These are phyloP conservation scores for Trypethelium eluteriae DNA, from an alignment of 495 filamentous ascomycete genomes.

Conservation along the genomic window DNA sequence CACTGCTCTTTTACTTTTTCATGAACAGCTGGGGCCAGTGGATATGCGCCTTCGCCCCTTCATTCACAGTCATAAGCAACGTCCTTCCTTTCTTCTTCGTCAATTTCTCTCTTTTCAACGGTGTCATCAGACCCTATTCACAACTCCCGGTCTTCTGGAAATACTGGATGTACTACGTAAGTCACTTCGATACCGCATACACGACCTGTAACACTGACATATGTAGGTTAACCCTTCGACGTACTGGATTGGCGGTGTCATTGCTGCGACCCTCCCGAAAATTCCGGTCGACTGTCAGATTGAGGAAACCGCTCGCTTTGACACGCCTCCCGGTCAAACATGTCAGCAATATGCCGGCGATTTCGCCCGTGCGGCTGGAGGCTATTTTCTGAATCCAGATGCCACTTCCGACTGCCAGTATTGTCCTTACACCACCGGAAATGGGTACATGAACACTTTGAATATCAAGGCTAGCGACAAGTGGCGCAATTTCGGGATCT, in stretches of 20 bases:
- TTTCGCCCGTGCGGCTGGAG: conserved; percentile 36
- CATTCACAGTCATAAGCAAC: conserved; percentile 74
- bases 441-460: conserved; percentile 59
- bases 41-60: conserved; percentile 74
- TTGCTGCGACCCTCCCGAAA: conserved; percentile 51
- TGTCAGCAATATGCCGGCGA: conserved; percentile 49
- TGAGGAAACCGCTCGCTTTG: conserved; percentile 58
- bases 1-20: conserved; percentile 75
- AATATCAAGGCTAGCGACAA: conserved; percentile 59
- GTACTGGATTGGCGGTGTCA: conserved; percentile 68
- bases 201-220: not conserved
- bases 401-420: conserved; percentile 59
- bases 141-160: conserved; percentile 35
- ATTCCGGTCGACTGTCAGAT: conserved; percentile 50
- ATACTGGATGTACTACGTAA: conserved; percentile 41
- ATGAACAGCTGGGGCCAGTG: conserved; percentile 72
- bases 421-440: conserved; percentile 53
- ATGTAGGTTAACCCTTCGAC: conserved; percentile 30
- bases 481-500: conserved; percentile 74
- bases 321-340: conserved; percentile 53
- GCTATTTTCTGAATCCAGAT: conserved; percentile 52
- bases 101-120: conserved; percentile 68
- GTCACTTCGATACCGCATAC: conserved; percentile 46
- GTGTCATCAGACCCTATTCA: conserved; percentile 47
- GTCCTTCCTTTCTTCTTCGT: conserved; percentile 74